Base-by-base conservation (phyloP, 2,329 filamentous ascomycete species). In the Dothideomycetidae sp. region DNA sequence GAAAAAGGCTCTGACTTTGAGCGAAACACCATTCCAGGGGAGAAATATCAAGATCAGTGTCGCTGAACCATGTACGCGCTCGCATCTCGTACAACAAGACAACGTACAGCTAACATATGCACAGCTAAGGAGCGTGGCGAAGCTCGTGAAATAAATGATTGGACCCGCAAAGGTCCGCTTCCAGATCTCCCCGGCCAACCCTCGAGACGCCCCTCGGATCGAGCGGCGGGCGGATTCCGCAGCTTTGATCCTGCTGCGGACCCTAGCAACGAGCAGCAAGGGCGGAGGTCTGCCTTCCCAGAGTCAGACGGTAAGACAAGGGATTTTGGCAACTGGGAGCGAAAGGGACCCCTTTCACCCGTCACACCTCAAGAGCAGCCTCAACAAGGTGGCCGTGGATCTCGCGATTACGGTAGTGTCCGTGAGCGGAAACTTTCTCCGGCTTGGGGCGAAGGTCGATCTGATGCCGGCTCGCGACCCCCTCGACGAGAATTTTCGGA, bases 1-100 rank as follows among this genome's bases (percentile, higher is more conserved):
- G 53, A 92, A 93, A 68, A 80, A 85, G 62, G 90, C 90, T 40
- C 71, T 98, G 46, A 74, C 76, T 42, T 71, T 90, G 45, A 86
- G 86, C 53, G 82, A 84, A 51, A 69, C 75, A 43, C 76, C 74
- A 42, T 86, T 96, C 59, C 80, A 92, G 58, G 85, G 85, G 50
- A 79, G 90, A 49, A 81, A 78, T 55, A 85, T 98, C 58, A 78
- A 84, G 57, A 79, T 96, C 57, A 94, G 86, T 67, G 78, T 98
- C 55, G 92, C 90, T 36, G 92, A 98, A 66, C 90, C 90, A 59
- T 88, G 90, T 98, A 79, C 63, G 85, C 14, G 5, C 15, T 15
- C 9, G 7, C 18, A 21, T 10, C 16, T 73, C 32, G 13, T 34
- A 31, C 26, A 40, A 9, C 10, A n/a, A 14, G 32, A 10, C 5